Percentiles rank a stretch among this genome's conserved stretches.
Conservation (phyloP, 768 basidiomycete genomes). For the Pleurotus ostreatus region DNA sequence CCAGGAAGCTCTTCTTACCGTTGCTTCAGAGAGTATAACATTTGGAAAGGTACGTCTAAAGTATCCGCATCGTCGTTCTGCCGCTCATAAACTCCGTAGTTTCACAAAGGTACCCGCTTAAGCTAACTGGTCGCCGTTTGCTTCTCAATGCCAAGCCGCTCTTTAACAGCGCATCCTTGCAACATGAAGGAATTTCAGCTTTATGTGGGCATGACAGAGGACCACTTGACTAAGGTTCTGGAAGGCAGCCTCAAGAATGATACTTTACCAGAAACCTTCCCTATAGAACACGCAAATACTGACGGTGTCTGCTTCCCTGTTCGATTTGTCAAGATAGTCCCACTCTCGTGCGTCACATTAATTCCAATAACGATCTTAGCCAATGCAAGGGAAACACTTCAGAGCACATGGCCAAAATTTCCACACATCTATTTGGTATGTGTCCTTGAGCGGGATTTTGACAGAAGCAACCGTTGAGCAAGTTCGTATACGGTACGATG, state of each 20-base stretch:
- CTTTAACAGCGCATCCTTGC: constrained; percentile 67
- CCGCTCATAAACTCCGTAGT: constrained; percentile 25
- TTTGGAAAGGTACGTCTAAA: constrained; percentile 67
- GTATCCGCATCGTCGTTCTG: constrained; percentile 1
- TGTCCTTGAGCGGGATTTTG: constrained; percentile 56
- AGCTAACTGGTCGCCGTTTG: constrained; percentile 2
- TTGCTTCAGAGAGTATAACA: constrained; percentile 57
- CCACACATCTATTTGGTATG: constrained; percentile 78
- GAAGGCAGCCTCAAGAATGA: constrained; percentile 67
- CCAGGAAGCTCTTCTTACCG: constrained; percentile 6
- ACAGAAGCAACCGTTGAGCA: constrained; percentile 55
- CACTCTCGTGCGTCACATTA: constrained; percentile 54
- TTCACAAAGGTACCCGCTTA: constrained; percentile 31
- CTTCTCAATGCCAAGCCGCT: constrained; percentile 4
- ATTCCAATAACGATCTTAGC: neutral
- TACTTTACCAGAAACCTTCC: constrained; percentile 56
- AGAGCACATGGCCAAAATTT: constrained; percentile 68
- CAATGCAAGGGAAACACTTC: neutral
- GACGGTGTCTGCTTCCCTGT: constrained; percentile 58
- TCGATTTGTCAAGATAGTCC: constrained; percentile 70
- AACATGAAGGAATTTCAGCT: constrained; percentile 84
- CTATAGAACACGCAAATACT: constrained; percentile 51
- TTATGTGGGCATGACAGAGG: constrained; percentile 57
- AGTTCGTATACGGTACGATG: constrained; percentile 50
- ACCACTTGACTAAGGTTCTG: constrained; percentile 67